Evolutionary conservation across 2,329 filamentous ascomycete genomes (phyloP), one percentile per base, ranked within the genome.

Genomic region (Hypoxylon sp.): DNA sequence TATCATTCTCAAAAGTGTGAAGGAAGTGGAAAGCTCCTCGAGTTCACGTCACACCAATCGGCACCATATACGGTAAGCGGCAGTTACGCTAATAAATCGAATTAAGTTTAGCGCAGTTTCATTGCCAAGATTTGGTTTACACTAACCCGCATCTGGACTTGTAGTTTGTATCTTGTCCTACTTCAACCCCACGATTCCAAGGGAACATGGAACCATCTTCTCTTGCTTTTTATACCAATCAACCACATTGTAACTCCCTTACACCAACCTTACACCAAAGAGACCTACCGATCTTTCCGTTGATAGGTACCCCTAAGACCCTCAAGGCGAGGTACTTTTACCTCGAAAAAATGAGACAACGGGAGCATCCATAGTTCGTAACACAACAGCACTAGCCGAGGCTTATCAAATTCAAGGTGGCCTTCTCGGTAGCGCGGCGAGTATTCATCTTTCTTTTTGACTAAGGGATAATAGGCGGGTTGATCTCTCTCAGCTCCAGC

Each of bases 81-180:
- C n/a, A 46, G 55, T 60, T 51, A 50, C 60, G 28, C 60, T 50
- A 55, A 57, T 36, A 45, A 5, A 17, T 41, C 23, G 21, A 65
- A 68, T 65, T 68, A 28, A 46, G 65, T 56, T 59, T 64, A 69
- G 67, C 25, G 60, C 6, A 14, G 67, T 69, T 67, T 67, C 67
- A 69, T 23, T 49, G 43, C 43, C 57, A 60, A 59, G 60, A 51
- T 63, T 51, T 21, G 38, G 41, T 61, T 63, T 19, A n/a, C 25
- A 28, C 56, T 60, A 63, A 25, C 34, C 53, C 50, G 32, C 11
- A 67, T 62, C 30, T 25, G 34, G 52, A 57, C 21, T 51, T 23
- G 25, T 49, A 48, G 25, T 51, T 45, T 48, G 25, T 45, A 50
- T 23, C 28, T 55, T 51, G 59, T 63, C 34, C 55, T 52, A 63